phyloP scores from a whole-genome alignment of 768 basidiomycete genomes.

The Boletus reticuloceps region DNA sequence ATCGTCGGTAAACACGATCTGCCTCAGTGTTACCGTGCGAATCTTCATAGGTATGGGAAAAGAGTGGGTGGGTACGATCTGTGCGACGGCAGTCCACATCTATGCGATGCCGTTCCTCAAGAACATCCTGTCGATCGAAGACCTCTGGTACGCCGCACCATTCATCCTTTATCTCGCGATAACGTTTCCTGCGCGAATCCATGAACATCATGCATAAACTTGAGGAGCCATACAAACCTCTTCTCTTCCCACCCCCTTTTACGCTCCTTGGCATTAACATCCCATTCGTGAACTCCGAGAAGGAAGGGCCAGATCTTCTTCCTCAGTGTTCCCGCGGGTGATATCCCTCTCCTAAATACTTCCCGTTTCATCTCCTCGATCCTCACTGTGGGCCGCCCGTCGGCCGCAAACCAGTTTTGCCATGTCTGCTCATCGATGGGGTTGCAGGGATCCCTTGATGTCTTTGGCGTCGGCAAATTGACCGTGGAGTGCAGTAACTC shows the following conservation, averaged over 20 bases:
- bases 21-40: constrained; percentile 50
- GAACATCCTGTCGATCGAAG: constrained; percentile 72
- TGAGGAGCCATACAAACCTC: constrained; percentile 39
- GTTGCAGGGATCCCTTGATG: constrained; percentile 75
- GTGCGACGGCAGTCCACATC: constrained; percentile 98
- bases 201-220: constrained; percentile 5
- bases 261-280: constrained; percentile 60
- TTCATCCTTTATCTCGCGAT: constrained; percentile 66
- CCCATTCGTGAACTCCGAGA: constrained; percentile 83
- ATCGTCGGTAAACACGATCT: constrained; percentile 44
- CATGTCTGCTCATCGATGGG: constrained; percentile 76
- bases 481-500: constrained; percentile 79
- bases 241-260: constrained; percentile 60
- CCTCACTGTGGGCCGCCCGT: constrained; percentile 64
- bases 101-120: constrained; percentile 91
- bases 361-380: constrained; percentile 71
- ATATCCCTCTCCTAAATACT: constrained; percentile 75
- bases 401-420: constrained; percentile 72
- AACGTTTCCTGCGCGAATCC: constrained; percentile 51
- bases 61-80: constrained; percentile 90
- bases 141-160: constrained; percentile 87
- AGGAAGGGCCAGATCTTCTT: constrained; percentile 89
- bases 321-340: constrained; percentile 51
- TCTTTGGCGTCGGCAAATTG: constrained; percentile 77
- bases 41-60: constrained; percentile 48